Percentiles rank a stretch among this genome's conserved stretches.
phyloP scores from a whole-genome alignment of 2,329 filamentous ascomycete genomes.

The Geosmithia putterillii region DNA sequence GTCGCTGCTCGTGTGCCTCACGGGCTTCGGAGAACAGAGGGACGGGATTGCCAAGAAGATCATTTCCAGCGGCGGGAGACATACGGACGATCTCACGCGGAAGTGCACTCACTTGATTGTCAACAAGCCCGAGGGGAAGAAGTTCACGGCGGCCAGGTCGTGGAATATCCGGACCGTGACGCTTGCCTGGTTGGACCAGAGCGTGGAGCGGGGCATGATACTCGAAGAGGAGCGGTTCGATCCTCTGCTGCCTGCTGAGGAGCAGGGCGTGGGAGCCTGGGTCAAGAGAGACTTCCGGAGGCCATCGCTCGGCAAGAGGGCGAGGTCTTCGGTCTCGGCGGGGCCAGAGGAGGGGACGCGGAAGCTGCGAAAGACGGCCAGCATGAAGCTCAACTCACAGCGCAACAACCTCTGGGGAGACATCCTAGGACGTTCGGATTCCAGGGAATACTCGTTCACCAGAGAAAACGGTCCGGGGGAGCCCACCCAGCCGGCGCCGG shows the following conservation, averaged over 20 bases:
- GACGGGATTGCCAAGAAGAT: slow-evolving; percentile 58
- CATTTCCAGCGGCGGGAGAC: slow-evolving; percentile 61
- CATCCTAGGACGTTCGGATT: slow-evolving; percentile 48
- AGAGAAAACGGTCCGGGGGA: slow-evolving; percentile 7
- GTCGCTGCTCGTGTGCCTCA: slow-evolving; percentile 39
- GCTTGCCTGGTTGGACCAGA: slow-evolving; percentile 76
- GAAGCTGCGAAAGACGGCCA: slow-evolving; percentile 80
- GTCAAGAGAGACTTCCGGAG: slow-evolving; percentile 33
- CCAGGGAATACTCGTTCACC: slow-evolving; percentile 20
- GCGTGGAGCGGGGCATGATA: slow-evolving; percentile 75
- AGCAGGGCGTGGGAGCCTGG: slow-evolving; percentile 73
- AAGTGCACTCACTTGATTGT: slow-evolving; percentile 81
- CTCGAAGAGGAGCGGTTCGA: slow-evolving; percentile 80
- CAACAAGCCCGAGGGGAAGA: slow-evolving; percentile 66
- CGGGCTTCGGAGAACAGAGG: slow-evolving; percentile 51
- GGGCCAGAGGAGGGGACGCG: slow-evolving; percentile 48
- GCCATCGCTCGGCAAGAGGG: slow-evolving; percentile 44
- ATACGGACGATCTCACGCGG: slow-evolving; percentile 78
- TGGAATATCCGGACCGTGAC: slow-evolving; percentile 77
- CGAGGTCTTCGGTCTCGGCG: slow-evolving; percentile 33
- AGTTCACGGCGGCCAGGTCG: slow-evolving; percentile 74
- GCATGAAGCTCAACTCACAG: slow-evolving; percentile 69
- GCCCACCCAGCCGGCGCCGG: slow-evolving; percentile 3
- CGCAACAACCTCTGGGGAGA: slow-evolving; percentile 82
- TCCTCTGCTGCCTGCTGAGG: slow-evolving; percentile 52